Evolutionary conservation across 805 yeast genomes (phyloP).

Genomic region (Pichia scutulata): DNA sequence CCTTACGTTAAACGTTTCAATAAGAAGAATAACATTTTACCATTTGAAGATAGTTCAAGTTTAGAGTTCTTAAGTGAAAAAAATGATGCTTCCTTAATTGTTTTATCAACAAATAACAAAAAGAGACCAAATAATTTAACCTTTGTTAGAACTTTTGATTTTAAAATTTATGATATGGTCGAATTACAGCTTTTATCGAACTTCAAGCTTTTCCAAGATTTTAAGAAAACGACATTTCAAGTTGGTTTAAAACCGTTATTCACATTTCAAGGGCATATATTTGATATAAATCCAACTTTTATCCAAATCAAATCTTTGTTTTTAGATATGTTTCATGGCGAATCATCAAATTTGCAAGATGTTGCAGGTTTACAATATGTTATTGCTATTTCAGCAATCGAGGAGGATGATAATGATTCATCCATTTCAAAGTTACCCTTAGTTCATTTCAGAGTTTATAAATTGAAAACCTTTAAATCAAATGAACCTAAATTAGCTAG

Average conservation of each 20-base stretch:
- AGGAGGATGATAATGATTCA: conserved; percentile 68
- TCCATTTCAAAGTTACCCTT: conserved; percentile 55
- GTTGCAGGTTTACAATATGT: conserved; percentile 93
- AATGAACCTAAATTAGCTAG: conserved; percentile 83
- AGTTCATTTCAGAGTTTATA: conserved; percentile 86
- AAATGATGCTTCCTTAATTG: conserved; percentile 82
- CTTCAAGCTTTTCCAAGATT: conserved; percentile 69
- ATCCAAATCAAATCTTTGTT: conserved; percentile 82
- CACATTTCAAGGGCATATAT: conserved; percentile 84
- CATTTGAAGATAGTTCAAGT: conserved; percentile 82
- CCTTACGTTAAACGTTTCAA: conserved; percentile 83
- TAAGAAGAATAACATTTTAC: conserved; percentile 82
- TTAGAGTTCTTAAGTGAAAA: conserved; percentile 92
- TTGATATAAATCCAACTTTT: conserved; percentile 82
- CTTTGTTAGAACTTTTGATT: conserved; percentile 83
- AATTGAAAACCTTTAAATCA: conserved; percentile 69
- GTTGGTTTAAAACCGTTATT: conserved; percentile 93
- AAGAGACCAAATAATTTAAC: conserved; percentile 90
- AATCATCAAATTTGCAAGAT: conserved; percentile 72
- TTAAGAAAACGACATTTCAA: conserved; percentile 70
- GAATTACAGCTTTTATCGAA: conserved; percentile 70
- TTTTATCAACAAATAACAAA: conserved; percentile 72
- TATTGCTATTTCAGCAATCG: conserved; percentile 69
- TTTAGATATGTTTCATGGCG: conserved; percentile 85
- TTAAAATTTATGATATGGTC: conserved; percentile 87